These are phyloP conservation scores for Didymella arachidicola DNA, from an alignment of 2,329 filamentous ascomycete species.

Conservation along the genomic window DNA sequence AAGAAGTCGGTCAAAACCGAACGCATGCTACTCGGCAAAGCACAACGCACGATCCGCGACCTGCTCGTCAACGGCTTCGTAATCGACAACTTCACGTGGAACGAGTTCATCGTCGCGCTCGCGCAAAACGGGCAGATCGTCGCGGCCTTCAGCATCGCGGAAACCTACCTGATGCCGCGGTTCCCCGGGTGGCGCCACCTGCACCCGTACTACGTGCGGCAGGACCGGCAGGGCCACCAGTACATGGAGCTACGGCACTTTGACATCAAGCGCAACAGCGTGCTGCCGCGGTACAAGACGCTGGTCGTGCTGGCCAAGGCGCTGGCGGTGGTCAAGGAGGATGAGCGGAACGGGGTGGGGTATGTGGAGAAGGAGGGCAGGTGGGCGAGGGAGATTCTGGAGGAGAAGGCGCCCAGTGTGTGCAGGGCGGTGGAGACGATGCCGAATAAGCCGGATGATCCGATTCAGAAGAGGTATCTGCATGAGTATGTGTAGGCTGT, in stretches of 20 bases:
- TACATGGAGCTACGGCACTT: slow-evolving; percentile 42
- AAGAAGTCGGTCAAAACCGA: slow-evolving; percentile 47
- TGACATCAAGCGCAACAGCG: slow-evolving; percentile 30
- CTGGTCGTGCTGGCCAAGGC: slow-evolving; percentile 53
- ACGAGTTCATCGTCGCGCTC: slow-evolving; percentile 75
- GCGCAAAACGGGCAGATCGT: slow-evolving; percentile 65
- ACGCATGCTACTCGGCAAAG: slow-evolving; percentile 35
- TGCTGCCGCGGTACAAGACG: slow-evolving; percentile 55
- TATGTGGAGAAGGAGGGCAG: slow-evolving; percentile 29
- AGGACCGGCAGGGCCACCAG: slow-evolving; percentile 32
- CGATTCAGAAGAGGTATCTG: slow-evolving; percentile 42
- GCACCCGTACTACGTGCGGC: slow-evolving; percentile 34
- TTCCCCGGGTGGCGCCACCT: slow-evolving; percentile 74
- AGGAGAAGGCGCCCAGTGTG: slow-evolving; percentile 50
- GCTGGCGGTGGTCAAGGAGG: slow-evolving; percentile 43
- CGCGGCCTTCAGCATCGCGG: slow-evolving; percentile 77
- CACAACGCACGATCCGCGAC: slow-evolving; percentile 55
- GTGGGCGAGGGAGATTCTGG: slow-evolving; percentile 43
- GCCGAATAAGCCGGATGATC: slow-evolving; percentile 47
- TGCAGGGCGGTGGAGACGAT: slow-evolving; percentile 55
- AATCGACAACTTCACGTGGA: slow-evolving; percentile 81
- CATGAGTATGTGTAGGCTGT: not conserved
- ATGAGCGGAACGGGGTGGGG: slow-evolving; percentile 45
- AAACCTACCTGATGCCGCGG: slow-evolving; percentile 76
- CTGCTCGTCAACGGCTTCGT: slow-evolving; percentile 72